phyloP scores from a whole-genome alignment of 352 stramenopile genomes.

The Phytophthora pistaciae region DNA sequence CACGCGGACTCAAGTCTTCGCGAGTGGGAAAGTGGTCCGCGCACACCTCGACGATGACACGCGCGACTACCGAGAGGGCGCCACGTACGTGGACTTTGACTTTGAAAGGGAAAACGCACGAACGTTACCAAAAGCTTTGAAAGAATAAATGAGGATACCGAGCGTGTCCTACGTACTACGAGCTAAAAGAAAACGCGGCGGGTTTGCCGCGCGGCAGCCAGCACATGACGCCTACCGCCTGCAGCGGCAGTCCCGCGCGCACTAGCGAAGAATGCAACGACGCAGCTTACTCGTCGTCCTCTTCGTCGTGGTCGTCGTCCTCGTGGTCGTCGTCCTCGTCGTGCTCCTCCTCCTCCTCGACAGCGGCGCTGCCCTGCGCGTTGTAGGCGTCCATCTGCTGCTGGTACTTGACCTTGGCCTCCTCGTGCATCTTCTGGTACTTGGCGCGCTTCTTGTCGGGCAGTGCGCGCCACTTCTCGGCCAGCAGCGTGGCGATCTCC shows the following conservation, averaged over 20 bases:
- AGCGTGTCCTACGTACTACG: constrained; percentile 39
- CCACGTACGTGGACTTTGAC: background rate
- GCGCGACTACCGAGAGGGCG: constrained; percentile 8
- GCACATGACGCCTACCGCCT: constrained; percentile 1
- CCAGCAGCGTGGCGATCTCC: constrained; percentile 89
- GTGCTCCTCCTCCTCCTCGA: constrained; percentile 46
- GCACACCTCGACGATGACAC: background rate
- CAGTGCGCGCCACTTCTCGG: constrained; percentile 88
- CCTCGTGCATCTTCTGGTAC: constrained; percentile 90
- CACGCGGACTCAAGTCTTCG: too few relatives aligned
- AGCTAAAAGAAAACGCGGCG: constrained; percentile 40
- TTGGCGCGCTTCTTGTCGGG: constrained; percentile 93
- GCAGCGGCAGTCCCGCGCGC: background rate
- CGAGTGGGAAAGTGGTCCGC: background rate
- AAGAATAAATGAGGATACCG: constrained; percentile 44
- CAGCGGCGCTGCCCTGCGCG: constrained; percentile 39
- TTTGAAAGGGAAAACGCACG: constrained; percentile 7
- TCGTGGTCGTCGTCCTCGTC: constrained; percentile 82
- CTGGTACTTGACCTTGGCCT: constrained; percentile 91
- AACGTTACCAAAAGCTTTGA: constrained; percentile 36
- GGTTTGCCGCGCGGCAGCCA: background rate
- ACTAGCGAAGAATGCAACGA: background rate
- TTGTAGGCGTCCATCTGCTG: constrained; percentile 94
- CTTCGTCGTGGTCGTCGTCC: constrained; percentile 63
- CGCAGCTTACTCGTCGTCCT: constrained; percentile 26